Percentiles rank a stretch among this genome's conserved stretches.
phyloP scores from a whole-genome alignment of 2,329 filamentous ascomycete species.

The Thermoascus crustaceus region DNA sequence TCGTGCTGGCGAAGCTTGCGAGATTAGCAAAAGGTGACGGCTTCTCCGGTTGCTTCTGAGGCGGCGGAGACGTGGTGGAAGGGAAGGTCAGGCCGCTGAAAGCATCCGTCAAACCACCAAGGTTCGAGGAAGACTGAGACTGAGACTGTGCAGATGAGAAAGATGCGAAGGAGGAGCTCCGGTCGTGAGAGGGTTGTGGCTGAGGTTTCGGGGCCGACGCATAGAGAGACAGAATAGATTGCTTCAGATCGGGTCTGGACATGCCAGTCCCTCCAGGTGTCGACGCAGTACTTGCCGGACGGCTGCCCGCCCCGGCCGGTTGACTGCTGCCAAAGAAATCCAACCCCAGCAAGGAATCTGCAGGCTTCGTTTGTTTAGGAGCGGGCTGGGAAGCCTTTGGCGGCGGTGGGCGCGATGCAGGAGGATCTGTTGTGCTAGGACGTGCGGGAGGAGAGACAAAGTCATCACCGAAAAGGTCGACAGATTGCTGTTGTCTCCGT shows the following conservation, averaged over 20 bases:
- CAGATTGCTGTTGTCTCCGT: conserved; percentile 41
- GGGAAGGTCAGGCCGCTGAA: conserved; percentile 64
- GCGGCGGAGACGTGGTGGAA: conserved; percentile 33
- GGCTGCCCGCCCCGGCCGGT: conserved; percentile 58
- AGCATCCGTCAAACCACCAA: conserved; percentile 69
- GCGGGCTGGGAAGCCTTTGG: conserved; percentile 50
- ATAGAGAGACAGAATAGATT: conserved; percentile 93
- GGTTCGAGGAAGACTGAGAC: conserved; percentile 22
- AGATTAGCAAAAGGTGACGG: conserved; percentile 58
- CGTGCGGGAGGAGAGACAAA: conserved; percentile 54
- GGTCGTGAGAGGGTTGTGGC: conserved; percentile 45
- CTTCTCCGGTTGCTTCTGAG: conserved; percentile 39
- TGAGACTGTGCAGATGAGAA: conserved; percentile 49
- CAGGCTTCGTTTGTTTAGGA: conserved; percentile 57
- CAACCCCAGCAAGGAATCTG: conserved; percentile 79
- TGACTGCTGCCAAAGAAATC: conserved; percentile 78
- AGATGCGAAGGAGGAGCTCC: conserved; percentile 58
- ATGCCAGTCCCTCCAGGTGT: conserved; percentile 52
- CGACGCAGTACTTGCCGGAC: conserved; percentile 73
- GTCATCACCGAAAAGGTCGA: conserved; percentile 78
- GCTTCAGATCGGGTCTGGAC: conserved; percentile 87
- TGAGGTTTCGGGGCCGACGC: conserved; percentile 75
- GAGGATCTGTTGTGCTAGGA: conserved; percentile 63
- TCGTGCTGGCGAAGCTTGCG: conserved; percentile 44
- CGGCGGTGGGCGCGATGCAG: conserved; percentile 59